Conservation (phyloP, 2,329 filamentous ascomycete species). For the Sporothrix phasma region DNA sequence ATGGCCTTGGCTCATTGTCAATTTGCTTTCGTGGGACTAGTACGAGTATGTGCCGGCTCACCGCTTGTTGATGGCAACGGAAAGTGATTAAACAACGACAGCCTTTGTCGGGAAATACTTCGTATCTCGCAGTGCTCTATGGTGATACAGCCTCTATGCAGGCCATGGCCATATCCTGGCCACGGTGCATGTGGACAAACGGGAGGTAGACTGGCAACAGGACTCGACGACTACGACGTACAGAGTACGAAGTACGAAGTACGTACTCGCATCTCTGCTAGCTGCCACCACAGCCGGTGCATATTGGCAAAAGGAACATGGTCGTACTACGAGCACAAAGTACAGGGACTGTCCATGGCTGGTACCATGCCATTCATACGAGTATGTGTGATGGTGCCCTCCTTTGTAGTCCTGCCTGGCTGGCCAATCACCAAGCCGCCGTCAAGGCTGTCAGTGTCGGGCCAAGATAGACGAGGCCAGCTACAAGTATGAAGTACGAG, state of each 20-base stretch:
- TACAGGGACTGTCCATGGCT: too few relatives aligned
- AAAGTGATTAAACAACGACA: not conserved
- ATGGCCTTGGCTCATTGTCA: too few relatives aligned
- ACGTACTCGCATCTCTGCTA: too few relatives aligned
- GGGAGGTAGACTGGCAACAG: too few relatives aligned
- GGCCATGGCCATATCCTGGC: too few relatives aligned
- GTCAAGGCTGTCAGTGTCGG: not conserved
- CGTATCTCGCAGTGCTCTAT: not conserved
- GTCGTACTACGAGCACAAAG: too few relatives aligned
- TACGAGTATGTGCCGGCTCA: not conserved
- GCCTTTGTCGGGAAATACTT: not conserved
- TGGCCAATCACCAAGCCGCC: not conserved
- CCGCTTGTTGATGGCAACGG: not conserved
- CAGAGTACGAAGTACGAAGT: too few relatives aligned
- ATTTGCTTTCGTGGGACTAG: not conserved
- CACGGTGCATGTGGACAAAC: too few relatives aligned
- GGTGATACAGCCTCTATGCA: not conserved
- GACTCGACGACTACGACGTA: too few relatives aligned
- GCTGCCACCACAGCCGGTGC: not conserved
- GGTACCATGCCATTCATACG: too few relatives aligned
- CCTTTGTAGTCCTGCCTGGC: not conserved
- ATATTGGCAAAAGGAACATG: not conserved
- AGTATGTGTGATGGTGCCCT: not conserved
- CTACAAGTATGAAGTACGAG: too few relatives aligned
- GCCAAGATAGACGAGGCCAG: not conserved